phyloP scores from a whole-genome alignment of 106 monocot genomes.

The Narthecium ossifragum region DNA sequence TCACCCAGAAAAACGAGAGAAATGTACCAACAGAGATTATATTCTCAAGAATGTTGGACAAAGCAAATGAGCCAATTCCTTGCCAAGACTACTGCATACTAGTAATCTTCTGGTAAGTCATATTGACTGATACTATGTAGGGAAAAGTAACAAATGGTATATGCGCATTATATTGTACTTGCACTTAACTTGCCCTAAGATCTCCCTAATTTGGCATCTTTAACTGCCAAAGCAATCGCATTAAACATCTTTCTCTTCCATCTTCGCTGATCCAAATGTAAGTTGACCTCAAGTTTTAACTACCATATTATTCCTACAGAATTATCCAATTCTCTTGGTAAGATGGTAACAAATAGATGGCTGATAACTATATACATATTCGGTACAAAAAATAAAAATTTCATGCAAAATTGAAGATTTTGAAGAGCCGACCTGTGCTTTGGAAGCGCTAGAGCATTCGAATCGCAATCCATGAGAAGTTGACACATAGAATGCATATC shows the following conservation, averaged over 20 bases:
- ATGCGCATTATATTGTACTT: no score
- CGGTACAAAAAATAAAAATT: not conserved
- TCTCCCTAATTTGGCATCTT: not conserved
- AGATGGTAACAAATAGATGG: not conserved
- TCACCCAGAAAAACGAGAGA: not conserved
- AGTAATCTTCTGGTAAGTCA: no score
- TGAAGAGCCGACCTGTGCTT: slow-evolving; percentile 46
- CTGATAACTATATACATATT: not conserved
- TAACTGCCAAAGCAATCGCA: not conserved
- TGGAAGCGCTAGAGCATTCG: slow-evolving; percentile 69
- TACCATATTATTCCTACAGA: not conserved
- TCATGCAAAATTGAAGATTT: not conserved
- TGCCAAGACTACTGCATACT: no score
- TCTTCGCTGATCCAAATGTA: no score
- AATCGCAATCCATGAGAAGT: slow-evolving; percentile 68
- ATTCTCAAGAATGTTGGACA: not conserved
- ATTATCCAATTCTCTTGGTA: not conserved
- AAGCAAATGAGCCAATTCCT: no score
- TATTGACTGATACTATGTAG: no score
- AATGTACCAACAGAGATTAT: not conserved
- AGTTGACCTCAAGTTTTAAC: no score
- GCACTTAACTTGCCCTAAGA: not conserved
- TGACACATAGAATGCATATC: slow-evolving; percentile 60
- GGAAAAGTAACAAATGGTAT: no score
- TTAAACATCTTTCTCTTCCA: no score